These are phyloP conservation scores for Coelastrella sp. DNA, from an alignment of 139 green algal genomes.

Conservation along the genomic window DNA sequence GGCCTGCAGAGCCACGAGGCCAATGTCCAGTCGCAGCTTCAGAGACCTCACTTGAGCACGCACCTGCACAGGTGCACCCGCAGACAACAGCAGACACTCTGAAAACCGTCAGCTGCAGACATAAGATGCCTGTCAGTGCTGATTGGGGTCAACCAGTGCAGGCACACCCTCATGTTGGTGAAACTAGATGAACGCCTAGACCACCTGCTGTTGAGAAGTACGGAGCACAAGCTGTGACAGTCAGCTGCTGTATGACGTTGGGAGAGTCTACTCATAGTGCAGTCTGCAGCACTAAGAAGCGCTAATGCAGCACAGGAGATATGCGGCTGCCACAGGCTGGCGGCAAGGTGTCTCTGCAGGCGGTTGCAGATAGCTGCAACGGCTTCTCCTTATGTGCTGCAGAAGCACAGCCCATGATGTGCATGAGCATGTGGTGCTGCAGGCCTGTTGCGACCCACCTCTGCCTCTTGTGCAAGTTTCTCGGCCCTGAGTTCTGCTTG, in stretches of 20 bases:
- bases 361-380: background rate
- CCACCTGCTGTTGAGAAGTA: too few species aligned
- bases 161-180: too few species aligned
- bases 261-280: too few species aligned
- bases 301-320: too few species aligned
- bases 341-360: background rate
- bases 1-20: constrained; percentile 64
- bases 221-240: too few species aligned
- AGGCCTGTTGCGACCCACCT: constrained; percentile 43
- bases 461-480: constrained; percentile 76
- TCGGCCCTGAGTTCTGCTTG: constrained; percentile 63
- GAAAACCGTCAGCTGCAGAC: too few species aligned
- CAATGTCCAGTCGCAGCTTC: constrained; percentile 65
- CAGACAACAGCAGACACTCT: too few species aligned
- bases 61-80: constrained; percentile 47
- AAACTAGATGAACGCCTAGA: too few species aligned
- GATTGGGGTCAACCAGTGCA: too few species aligned
- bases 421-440: background rate
- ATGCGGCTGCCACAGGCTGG: background rate
- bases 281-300: too few species aligned
- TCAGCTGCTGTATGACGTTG: too few species aligned
- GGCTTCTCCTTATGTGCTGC: background rate
- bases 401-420: background rate
- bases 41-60: constrained; percentile 68
- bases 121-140: too few species aligned